A percentile compares a stretch with the other conserved stretches of the same genome.
Conservation (phyloP, 1,284 basidiomycete species). For the Ceraceosorus bombacis region DNA sequence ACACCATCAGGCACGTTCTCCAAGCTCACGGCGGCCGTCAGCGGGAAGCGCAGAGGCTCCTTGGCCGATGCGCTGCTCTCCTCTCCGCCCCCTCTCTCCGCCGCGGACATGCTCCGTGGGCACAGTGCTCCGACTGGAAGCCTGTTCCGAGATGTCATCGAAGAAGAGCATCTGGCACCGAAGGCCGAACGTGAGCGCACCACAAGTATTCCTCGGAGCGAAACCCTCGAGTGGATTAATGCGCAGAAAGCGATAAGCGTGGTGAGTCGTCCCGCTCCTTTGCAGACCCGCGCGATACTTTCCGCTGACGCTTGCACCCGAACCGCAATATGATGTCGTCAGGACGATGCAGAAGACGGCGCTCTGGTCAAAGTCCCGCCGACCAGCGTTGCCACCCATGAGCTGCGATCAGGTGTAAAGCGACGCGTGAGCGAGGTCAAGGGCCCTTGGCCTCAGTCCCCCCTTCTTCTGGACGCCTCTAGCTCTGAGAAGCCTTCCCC, state of each 20-base stretch:
- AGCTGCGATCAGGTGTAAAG: constrained; percentile 12
- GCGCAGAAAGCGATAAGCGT: constrained; percentile 1
- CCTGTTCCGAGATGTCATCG: not conserved
- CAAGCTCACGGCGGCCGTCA: constrained; percentile 6
- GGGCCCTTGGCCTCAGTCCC: constrained; percentile 28
- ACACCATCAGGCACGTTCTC: constrained; percentile 9
- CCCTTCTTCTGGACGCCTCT: constrained; percentile 18
- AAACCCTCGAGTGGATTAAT: constrained; percentile 13
- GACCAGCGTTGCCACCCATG: not conserved
- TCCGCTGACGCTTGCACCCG: no score
- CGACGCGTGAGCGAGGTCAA: constrained; percentile 18
- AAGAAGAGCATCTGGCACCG: constrained; percentile 1
- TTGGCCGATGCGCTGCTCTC: not conserved
- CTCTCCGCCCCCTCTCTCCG: not conserved
- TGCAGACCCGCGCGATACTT: no score
- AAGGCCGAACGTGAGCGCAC: constrained; percentile 13
- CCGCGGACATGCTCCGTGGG: no score
- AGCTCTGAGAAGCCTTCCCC: not conserved
- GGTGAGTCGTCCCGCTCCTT: no score
- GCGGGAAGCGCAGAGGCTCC: not conserved
- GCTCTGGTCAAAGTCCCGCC: no score
- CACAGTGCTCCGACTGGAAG: no score
- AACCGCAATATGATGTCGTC: no score
- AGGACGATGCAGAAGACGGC: no score
- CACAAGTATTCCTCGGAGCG: constrained; percentile 14